Conservation (phyloP, 2,329 filamentous ascomycete species). For the Septoria petroselini region DNA sequence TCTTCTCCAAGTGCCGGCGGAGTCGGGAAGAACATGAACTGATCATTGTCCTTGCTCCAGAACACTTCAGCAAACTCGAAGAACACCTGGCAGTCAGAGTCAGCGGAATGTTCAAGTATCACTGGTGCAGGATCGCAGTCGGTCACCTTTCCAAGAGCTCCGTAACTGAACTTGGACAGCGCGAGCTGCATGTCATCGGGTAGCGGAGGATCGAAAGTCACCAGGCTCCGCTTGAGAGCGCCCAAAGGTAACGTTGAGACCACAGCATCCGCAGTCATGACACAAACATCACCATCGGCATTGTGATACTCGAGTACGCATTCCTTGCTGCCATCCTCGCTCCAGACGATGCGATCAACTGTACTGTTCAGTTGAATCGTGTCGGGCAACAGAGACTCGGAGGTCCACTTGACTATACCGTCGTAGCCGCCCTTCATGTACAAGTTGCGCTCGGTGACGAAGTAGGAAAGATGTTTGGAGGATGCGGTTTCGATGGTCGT, state of each 20-base stretch:
- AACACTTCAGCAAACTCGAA: slow-evolving; percentile 46
- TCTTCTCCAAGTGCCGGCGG: slow-evolving; percentile 32
- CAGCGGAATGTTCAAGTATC: no score
- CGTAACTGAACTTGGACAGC: slow-evolving; percentile 42
- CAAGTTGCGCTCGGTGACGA: slow-evolving; percentile 45
- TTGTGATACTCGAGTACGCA: slow-evolving; percentile 32
- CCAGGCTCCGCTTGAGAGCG: slow-evolving; percentile 41
- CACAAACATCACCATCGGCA: slow-evolving; percentile 27
- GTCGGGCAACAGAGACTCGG: slow-evolving; percentile 39
- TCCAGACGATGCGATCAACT: slow-evolving; percentile 43
- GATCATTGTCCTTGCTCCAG: slow-evolving; percentile 48
- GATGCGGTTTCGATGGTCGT: slow-evolving; percentile 44
- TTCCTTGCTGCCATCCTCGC: slow-evolving; percentile 30
- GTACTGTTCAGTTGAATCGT: slow-evolving; percentile 41
- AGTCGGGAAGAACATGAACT: slow-evolving; percentile 47
- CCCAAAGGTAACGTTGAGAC: slow-evolving; percentile 44
- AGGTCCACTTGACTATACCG: slow-evolving; percentile 44
- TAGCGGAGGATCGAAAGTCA: slow-evolving; percentile 42
- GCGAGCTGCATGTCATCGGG: slow-evolving; percentile 40
- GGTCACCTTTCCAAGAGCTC: slow-evolving; percentile 41
- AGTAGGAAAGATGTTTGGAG: slow-evolving; percentile 45
- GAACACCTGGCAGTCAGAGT: slow-evolving; percentile 31
- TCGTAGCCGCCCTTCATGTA: slow-evolving; percentile 50
- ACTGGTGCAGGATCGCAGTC: no score
- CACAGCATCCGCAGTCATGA: slow-evolving; percentile 41